Evolutionary conservation across 192 early-diverging fungal species (phyloP).

Genomic region (Coemansia sp.): DNA sequence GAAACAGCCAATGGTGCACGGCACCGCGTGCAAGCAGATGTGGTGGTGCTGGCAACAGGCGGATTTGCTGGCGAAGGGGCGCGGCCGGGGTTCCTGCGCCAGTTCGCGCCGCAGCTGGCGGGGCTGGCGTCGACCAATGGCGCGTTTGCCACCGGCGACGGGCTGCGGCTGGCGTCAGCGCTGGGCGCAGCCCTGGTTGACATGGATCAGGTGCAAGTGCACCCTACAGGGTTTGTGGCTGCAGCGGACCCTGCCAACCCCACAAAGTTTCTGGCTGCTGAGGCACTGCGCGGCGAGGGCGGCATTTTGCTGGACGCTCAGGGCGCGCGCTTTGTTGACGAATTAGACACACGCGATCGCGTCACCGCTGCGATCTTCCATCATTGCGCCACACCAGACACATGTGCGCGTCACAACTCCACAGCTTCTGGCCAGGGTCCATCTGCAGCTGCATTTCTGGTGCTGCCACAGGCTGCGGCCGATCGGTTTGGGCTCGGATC

Average conservation of each 20-base stretch:
- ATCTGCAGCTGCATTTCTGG: constrained; percentile 34
- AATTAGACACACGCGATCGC: constrained; percentile 90
- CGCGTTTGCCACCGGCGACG: constrained; percentile 92
- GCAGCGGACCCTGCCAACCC: constrained; percentile 83
- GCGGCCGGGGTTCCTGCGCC: constrained; percentile 69
- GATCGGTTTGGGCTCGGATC: constrained; percentile 43
- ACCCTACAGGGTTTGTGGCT: constrained; percentile 95
- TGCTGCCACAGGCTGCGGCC: constrained; percentile 46
- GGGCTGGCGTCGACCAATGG: constrained; percentile 88
- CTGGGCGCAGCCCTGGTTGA: constrained; percentile 84
- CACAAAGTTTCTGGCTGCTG: constrained; percentile 93
- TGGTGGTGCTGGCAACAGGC: constrained; percentile 90
- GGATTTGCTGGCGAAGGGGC: constrained; percentile 93
- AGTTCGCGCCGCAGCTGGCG: constrained; percentile 75
- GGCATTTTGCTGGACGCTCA: constrained; percentile 77
- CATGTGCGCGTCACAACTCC: constrained; percentile 10
- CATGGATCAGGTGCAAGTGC: constrained; percentile 96
- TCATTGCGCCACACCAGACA: constrained; percentile 36
- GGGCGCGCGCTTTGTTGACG: constrained; percentile 88
- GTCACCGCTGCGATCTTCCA: constrained; percentile 88
- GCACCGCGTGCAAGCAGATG: constrained; percentile 44
- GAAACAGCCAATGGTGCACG: constrained; percentile 72
- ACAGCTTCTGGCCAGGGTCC: constrained; percentile 1
- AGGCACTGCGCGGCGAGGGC: constrained; percentile 92
- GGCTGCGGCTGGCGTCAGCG: constrained; percentile 80